Conservation (phyloP, 805 yeast species). For the Peterozyma xylosa region DNA sequence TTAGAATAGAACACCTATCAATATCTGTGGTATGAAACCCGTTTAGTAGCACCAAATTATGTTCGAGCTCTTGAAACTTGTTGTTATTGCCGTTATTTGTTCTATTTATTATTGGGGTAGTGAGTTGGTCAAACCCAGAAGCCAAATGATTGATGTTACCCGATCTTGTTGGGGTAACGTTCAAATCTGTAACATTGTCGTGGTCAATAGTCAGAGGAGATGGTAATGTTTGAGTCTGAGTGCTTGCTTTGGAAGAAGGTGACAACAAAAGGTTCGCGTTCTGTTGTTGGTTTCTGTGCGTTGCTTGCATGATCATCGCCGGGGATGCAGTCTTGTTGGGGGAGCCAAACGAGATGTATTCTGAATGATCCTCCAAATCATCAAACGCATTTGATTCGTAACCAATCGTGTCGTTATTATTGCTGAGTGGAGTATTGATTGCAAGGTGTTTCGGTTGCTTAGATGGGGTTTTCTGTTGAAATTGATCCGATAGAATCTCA, state of each 20-base stretch:
- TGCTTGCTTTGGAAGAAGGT: conserved; percentile 1
- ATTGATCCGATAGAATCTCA: neutral
- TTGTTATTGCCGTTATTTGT: neutral
- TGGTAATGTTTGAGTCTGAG: neutral
- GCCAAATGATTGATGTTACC: neutral
- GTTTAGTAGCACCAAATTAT: neutral
- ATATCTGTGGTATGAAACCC: conserved; percentile 7
- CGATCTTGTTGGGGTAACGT: neutral
- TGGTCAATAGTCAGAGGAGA: neutral
- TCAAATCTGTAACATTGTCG: neutral
- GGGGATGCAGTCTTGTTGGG: conserved; percentile 19
- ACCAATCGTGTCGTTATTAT: neutral
- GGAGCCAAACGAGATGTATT: conserved; percentile 33
- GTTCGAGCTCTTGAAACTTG: conserved; percentile 9
- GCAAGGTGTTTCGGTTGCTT: neutral
- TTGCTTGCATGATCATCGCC: neutral
- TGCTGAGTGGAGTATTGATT: neutral
- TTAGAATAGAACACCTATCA: conserved; percentile 5
- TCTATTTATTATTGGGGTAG: neutral
- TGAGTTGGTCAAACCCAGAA: neutral
- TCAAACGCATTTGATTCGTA: neutral
- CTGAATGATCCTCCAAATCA: conserved; percentile 14
- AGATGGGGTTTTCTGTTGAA: neutral
- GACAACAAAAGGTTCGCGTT: neutral
- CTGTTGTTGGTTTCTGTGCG: neutral